A percentile compares a stretch with the other conserved stretches of the same genome.
phyloP scores from a whole-genome alignment of 139 green algal species.

The Tetraselmis striata region DNA sequence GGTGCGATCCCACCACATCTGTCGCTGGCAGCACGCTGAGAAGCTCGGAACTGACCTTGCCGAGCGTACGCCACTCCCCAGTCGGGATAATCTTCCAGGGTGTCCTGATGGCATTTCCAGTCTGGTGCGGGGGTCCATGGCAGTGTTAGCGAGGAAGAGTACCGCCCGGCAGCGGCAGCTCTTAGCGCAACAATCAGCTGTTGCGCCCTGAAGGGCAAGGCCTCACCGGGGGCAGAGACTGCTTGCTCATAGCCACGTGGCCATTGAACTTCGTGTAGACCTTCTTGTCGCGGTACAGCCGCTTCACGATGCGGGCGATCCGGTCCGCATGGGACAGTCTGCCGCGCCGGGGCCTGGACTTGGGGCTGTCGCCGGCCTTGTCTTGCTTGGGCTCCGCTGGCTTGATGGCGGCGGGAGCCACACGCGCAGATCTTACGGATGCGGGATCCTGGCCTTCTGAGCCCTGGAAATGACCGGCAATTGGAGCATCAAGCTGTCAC shows the following conservation, averaged over 20 bases:
- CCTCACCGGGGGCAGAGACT: neutral
- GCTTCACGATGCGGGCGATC: neutral
- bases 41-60: neutral
- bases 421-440: too few species aligned
- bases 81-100: neutral
- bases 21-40: neutral
- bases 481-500: too few species aligned
- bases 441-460: too few species aligned
- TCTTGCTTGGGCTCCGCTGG: neutral
- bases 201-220: too few species aligned
- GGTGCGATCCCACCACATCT: slow-evolving; percentile 4
- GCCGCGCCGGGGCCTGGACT: neutral
- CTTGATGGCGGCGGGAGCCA: too few species aligned
- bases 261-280: neutral
- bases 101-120: neutral
- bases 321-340: neutral
- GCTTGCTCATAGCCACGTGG: neutral
- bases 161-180: too few species aligned
- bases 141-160: too few species aligned
- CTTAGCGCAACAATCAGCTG: too few species aligned
- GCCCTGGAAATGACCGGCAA: too few species aligned
- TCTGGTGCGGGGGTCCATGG: too few species aligned
- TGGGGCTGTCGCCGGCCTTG: neutral
- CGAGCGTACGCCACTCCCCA: neutral
- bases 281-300: neutral